Base-by-base conservation (phyloP, 257 asterid genomes). In the Penstemon newberryi region DNA sequence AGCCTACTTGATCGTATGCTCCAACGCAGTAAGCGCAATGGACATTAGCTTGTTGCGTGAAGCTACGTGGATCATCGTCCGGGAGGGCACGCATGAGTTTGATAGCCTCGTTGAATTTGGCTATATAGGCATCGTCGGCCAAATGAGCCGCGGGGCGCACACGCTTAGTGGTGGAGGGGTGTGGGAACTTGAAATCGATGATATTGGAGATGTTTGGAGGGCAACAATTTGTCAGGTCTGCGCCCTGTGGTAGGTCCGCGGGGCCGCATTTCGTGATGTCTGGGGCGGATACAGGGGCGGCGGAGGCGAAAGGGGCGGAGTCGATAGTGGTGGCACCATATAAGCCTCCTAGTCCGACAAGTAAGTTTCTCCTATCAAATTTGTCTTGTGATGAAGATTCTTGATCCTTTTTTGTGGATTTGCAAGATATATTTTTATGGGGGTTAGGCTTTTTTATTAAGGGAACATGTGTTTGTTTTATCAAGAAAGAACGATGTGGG, bases 21-120 rank as follows among this genome's bases (percentile, higher is more conserved):
- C 96, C 97, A 71, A 87, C 85, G 67, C 97, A 91, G 50, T 91
- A 91, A 52, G 97, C 96, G 41, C 96, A 91, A 55, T 91, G 97
- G 62, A 91, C 85, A 56, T 82, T 78, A 1, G 97, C 97, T 8
- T 89, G 97, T 25, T 89, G 88, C 65, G 6, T 85, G 83, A 91
- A 91, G 78, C 81, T 91, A 10, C 96, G 85, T 0, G 97, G 97
- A 71, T 91, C 97, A 33, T 78, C 75, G n/a, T 85, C 91, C 0
- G 97, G 97, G 7, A 91, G 83, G 8, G 87, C 87, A 3, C 77
- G 84, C 97, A 91, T 89, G 38, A 85, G 79, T 63, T 81, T 84
- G 0, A 91, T 39, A 5, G 91, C 96, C 37, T 49, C 67, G 47
- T 86, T 73, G 78, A 79, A 89, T 47, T 89, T 89, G 0, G 80